phyloP scores from a whole-genome alignment of 1,284 basidiomycete genomes.

The Ceratobasidium sp. region DNA sequence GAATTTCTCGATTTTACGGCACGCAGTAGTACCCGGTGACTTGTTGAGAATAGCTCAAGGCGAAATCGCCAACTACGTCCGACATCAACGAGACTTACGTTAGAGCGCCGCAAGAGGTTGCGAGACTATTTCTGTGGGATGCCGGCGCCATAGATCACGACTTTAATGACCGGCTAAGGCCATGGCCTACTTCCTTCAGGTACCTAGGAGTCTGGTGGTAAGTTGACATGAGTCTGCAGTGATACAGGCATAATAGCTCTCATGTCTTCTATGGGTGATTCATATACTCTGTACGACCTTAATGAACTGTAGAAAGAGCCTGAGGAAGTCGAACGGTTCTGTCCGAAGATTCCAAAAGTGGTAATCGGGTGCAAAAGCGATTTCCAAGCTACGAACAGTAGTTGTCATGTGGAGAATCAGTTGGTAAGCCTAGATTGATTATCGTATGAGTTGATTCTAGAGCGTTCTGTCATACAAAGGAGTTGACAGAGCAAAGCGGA shows the following conservation, averaged over 20 bases:
- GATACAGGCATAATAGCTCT: constrained; percentile 24
- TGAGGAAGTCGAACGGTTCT: neutral
- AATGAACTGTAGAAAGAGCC: neutral
- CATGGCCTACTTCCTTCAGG: neutral
- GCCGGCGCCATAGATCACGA: neutral
- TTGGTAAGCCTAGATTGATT: neutral
- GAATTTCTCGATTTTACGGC: neutral
- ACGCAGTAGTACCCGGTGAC: too few relatives aligned
- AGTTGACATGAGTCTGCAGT: neutral
- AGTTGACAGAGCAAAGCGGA: constrained; percentile 4
- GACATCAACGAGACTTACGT: neutral
- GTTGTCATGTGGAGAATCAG: neutral
- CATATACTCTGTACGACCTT: neutral
- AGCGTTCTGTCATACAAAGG: neutral
- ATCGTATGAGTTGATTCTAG: neutral
- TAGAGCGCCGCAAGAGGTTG: neutral
- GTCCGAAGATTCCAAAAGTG: constrained; percentile 7
- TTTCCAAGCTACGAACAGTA: neutral
- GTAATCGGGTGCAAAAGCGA: constrained; percentile 37
- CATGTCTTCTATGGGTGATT: constrained; percentile 7
- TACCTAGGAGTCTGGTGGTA: neutral
- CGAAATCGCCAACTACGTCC: neutral
- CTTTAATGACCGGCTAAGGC: neutral
- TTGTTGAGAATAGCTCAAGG: neutral
- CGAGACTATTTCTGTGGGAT: neutral